Conservation (phyloP, 2,329 filamentous ascomycete genomes). For the Neofusicoccum parvum region DNA sequence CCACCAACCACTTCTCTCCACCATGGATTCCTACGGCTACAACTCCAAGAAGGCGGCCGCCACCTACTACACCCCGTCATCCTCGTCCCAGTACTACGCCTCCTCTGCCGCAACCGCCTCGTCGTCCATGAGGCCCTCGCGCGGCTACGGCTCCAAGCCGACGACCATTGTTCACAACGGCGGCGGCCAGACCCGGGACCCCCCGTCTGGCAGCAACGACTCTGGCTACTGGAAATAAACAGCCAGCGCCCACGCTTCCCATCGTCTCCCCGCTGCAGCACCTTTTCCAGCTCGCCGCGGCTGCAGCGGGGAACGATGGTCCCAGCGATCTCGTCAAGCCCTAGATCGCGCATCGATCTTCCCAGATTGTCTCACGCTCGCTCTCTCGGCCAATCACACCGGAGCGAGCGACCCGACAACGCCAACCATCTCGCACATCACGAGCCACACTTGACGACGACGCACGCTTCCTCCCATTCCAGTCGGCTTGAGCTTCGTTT, state of each 20-base stretch:
- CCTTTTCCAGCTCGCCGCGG: background rate
- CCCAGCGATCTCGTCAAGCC: background rate
- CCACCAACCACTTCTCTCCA: background rate
- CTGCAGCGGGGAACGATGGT: background rate
- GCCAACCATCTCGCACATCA: background rate
- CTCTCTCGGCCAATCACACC: background rate
- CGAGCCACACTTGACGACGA: background rate
- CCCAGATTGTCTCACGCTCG: background rate
- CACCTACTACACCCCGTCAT: conserved; percentile 11
- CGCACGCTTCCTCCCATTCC: background rate
- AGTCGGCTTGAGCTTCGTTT: conserved; percentile 5
- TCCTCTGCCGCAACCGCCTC: conserved; percentile 16
- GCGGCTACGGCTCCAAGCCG: conserved; percentile 20
- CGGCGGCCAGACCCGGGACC: conserved; percentile 3
- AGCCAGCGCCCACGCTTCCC: background rate
- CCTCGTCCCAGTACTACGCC: conserved; percentile 12
- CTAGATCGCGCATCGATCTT: background rate
- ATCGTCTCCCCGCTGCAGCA: background rate
- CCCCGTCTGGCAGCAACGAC: background rate
- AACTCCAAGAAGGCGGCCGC: background rate
- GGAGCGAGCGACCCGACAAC: background rate
- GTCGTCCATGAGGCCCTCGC: conserved; percentile 15
- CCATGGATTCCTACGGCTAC: conserved; percentile 11
- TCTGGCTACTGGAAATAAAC: conserved; percentile 11
- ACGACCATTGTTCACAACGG: background rate